A percentile compares a stretch with the other conserved stretches of the same genome.
Evolutionary conservation across 768 basidiomycete species (phyloP).

Genomic region (Postia placenta): DNA sequence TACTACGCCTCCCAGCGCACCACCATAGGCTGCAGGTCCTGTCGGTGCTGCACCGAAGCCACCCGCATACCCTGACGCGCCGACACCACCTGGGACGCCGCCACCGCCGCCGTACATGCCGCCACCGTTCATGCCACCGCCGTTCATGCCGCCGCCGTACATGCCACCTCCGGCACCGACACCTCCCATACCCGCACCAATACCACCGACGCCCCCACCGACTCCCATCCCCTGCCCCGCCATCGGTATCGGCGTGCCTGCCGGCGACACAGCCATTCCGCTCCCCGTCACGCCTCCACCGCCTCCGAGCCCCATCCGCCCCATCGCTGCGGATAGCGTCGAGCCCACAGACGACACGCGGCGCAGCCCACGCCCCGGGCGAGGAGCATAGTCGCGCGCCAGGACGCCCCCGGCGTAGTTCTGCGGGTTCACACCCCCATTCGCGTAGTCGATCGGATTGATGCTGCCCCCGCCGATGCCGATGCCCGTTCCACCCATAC

Average conservation of each 20-base stretch:
- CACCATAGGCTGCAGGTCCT: background rate
- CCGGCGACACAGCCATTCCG: background rate
- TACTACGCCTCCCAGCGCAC: background rate
- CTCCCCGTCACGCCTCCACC: background rate
- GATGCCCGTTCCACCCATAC: background rate
- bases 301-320: background rate
- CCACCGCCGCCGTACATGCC: background rate
- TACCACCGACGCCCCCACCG: background rate
- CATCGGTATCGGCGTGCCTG: background rate
- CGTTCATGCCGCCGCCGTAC: background rate
- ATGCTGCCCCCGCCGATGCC: background rate
- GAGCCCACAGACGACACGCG: conserved; percentile 1
- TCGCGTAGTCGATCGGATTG: background rate
- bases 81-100: background rate
- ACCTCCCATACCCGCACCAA: background rate
- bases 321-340: background rate
- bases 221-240: background rate
- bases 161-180: background rate
- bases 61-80: background rate
- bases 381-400: background rate
- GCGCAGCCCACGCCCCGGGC: background rate
- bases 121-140: background rate
- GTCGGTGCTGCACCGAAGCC: background rate
- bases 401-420: background rate
- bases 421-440: background rate